phyloP scores from a whole-genome alignment of 352 stramenopile species.

The Pythium inflatum region DNA sequence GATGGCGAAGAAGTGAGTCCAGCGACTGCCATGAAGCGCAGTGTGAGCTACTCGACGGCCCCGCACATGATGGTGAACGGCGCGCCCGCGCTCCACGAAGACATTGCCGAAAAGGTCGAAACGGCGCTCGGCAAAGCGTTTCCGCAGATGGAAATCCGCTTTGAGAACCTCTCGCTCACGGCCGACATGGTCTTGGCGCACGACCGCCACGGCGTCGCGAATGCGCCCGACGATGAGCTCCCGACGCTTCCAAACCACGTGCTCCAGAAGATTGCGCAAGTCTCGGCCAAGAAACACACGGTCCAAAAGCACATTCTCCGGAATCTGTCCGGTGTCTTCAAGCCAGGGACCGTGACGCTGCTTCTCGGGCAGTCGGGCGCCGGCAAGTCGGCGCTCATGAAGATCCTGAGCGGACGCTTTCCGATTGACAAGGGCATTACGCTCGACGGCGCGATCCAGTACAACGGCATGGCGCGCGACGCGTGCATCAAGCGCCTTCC shows the following conservation, averaged over 20 bases:
- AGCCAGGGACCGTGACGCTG: slow-evolving; percentile 35
- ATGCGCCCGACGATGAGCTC: too few relatives aligned
- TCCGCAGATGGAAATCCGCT: slow-evolving; percentile 40
- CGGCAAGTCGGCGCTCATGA: slow-evolving; percentile 36
- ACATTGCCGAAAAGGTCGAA: slow-evolving; percentile 35
- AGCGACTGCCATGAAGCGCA: too few relatives aligned
- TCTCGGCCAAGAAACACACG: too few relatives aligned
- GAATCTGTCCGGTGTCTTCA: slow-evolving; percentile 36
- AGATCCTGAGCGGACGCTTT: slow-evolving; percentile 39
- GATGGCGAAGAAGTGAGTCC: too few relatives aligned
- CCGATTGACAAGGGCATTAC: slow-evolving; percentile 25
- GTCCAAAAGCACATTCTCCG: slow-evolving; percentile 38
- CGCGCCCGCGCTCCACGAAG: slow-evolving; percentile 40
- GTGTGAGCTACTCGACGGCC: too few relatives aligned
- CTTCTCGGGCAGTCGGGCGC: slow-evolving; percentile 31
- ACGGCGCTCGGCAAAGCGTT: slow-evolving; percentile 31
- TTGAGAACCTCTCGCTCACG: slow-evolving; percentile 40
- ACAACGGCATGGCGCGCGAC: slow-evolving; percentile 30
- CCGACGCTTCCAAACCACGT: too few relatives aligned
- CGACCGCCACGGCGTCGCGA: too few relatives aligned
- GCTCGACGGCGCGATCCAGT: slow-evolving; percentile 35
- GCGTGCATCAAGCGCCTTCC: slow-evolving; percentile 30
- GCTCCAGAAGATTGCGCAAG: too few relatives aligned
- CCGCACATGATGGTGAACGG: too few relatives aligned
- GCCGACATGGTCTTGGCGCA: slow-evolving; percentile 19